These are phyloP conservation scores for Salicornia ramosissima DNA, from an alignment of 148 eudicot species.

Conservation along the genomic window DNA sequence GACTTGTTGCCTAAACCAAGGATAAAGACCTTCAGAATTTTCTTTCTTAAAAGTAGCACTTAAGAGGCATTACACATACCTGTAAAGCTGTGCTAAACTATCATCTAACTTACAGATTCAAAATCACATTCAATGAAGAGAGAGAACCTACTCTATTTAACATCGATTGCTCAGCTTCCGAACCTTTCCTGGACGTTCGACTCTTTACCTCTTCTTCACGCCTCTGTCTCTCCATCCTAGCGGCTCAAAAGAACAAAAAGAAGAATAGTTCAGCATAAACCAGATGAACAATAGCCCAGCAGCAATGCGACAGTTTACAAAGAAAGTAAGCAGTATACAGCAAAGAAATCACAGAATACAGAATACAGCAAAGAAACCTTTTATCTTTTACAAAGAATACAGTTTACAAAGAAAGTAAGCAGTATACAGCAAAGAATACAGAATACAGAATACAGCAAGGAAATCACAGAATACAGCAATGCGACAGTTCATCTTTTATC, in stretches of 20 bases:
- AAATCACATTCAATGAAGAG: slow-evolving; percentile 4
- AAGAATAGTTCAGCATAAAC: not conserved
- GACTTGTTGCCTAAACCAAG: slow-evolving; percentile 71
- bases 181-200: slow-evolving; percentile 66
- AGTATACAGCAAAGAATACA: too few relatives aligned
- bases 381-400: too few relatives aligned
- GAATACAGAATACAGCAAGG: too few relatives aligned
- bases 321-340: not conserved
- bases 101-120: not conserved
- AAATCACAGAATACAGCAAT: too few relatives aligned
- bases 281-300: not conserved
- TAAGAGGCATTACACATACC: not conserved
- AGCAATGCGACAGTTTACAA: not conserved
- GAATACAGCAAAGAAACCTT: too few relatives aligned
- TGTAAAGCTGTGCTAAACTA: not conserved
- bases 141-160: slow-evolving; percentile 60
- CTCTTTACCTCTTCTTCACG: slow-evolving; percentile 85
- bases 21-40: slow-evolving; percentile 15
- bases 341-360: too few relatives aligned
- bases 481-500: too few relatives aligned
- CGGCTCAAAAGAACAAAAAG: slow-evolving; percentile 22
- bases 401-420: not conserved
- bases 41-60: not conserved
- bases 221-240: slow-evolving; percentile 96
- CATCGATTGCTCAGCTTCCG: slow-evolving; percentile 74